Percentiles rank a stretch among this genome's conserved stretches.
phyloP scores from a whole-genome alignment of 2,329 filamentous ascomycete species.

The Monosporascus sp. region DNA sequence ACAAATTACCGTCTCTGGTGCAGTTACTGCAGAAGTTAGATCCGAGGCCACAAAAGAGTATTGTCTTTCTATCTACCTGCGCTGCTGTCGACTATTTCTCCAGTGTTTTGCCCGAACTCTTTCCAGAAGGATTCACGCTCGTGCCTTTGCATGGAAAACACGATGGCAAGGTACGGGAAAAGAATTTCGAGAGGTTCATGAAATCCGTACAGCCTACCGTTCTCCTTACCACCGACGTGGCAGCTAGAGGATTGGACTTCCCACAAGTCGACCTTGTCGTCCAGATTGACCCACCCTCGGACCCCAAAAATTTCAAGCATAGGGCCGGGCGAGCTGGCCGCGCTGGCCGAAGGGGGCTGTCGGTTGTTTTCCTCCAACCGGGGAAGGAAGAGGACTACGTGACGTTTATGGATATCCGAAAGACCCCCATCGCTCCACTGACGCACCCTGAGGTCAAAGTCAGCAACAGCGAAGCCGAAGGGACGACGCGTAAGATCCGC shows the following conservation, averaged over 20 bases:
- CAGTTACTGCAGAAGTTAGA: constrained; percentile 65
- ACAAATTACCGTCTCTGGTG: constrained; percentile 72
- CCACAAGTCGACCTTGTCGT: constrained; percentile 87
- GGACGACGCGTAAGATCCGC: constrained; percentile 57
- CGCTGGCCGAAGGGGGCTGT: constrained; percentile 80
- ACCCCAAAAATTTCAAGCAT: constrained; percentile 94
- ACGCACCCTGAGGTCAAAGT: constrained; percentile 50
- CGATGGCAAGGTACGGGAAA: constrained; percentile 77
- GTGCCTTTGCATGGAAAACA: constrained; percentile 91
- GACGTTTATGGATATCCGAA: constrained; percentile 77
- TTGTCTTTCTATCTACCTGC: constrained; percentile 90
- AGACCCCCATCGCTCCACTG: constrained; percentile 72
- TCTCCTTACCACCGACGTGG: constrained; percentile 87
- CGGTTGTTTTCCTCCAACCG: constrained; percentile 78
- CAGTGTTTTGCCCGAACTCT: constrained; percentile 66
- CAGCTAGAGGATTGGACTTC: constrained; percentile 85
- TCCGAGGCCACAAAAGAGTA: constrained; percentile 75
- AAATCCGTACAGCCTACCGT: constrained; percentile 70
- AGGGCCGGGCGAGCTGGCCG: constrained; percentile 84
- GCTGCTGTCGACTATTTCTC: constrained; percentile 94
- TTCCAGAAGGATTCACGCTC: constrained; percentile 64
- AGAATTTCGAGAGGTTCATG: constrained; percentile 79
- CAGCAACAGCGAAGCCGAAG: constrained; percentile 55
- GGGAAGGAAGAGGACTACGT: constrained; percentile 88
- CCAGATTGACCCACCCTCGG: constrained; percentile 76